Evolutionary conservation across 208 protist genomes (phyloP), one percentile per base, ranked within the genome.

Genomic region (Trypanosoma boissoni): DNA sequence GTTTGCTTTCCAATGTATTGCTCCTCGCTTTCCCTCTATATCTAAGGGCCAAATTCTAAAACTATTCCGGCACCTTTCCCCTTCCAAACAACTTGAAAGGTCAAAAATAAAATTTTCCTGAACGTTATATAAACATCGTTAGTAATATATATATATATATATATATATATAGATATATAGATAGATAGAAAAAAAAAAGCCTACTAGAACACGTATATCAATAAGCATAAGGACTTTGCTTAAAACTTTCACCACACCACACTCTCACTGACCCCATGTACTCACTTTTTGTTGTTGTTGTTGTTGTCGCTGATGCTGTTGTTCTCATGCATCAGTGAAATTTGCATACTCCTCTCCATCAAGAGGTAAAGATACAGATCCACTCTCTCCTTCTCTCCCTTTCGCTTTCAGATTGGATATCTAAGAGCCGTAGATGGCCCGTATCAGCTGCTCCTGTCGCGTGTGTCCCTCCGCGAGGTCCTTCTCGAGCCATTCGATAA

Each of bases 401-500:
- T 12, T 39, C 34, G 6, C 34, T 39, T 12, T 39, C 34, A 16
- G 8, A 12, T 12, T 39, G 8, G 8, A 6, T 12, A 39, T 39
- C 34, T 55, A 55, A 39, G 36, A 5, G 24, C 46, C 58, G 14
- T 69, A 54, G 8, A 71, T 21, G 6, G 57, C 59, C 10, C 52
- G 43, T 16, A 61, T 37, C 1, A 74, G 48, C n/a, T 49, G 53
- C 29, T 57, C 42, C 32, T 67, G 57, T 21, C 73, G 27, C 27
- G 44, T 46, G 2, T 50, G 42, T 7, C 56, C 54, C 14, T 65
- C 63, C 2, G 31, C 52, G 5, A 74, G 12, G 36, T 79, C 67
- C 37, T 65, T 63, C 57, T 73, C 62, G 10, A 72, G 62, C 50
- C 64, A 64, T 7, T 78, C 58, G 0, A 76, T 36, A n/a, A 80